Base-by-base conservation (phyloP, 2,329 filamentous ascomycete species). In the Diaporthe helianthi region DNA sequence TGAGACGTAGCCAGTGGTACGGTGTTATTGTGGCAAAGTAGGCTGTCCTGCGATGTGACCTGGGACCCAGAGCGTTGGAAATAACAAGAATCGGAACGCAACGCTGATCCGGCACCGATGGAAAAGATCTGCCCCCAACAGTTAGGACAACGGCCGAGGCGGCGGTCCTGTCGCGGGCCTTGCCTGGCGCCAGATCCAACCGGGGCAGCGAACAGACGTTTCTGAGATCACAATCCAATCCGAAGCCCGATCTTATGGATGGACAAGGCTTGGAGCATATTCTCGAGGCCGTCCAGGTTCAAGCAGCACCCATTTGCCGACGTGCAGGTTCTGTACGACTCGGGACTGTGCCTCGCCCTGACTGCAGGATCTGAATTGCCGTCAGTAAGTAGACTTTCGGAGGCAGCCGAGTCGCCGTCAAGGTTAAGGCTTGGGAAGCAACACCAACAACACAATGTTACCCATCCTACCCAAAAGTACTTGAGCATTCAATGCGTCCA, bases 101-200 rank as follows among this genome's bases (percentile, higher is more conserved):
- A 41, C 65, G 65, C 52, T 41, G 49, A 47, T 54, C 52, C 41
- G 65, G 65, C 58, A 58, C 38, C 19, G 41, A 67, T 60, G 38
- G 49, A n/a, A 60, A 60, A 46, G 24, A 38, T 61, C 55, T 61
- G 55, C 47, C 47, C 55, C 47, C 55, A 47, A 61, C 38, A 47
- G 38, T 38, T 33, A 41, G 24, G 38, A n/a, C 24, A 61, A 61
- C 55, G 55, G 55, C 26, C 55, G 55, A 46, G 41, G 55, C 6
- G 55, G 38, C 19, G 17, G 26, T 31, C 55, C 9, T 44, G 36
- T 46, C 36, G 55, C 31, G 4, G 38, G 55, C 38, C 26, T 33
- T 46, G 26, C 36, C 9, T 49, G 29, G 26, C 29, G 26, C 26
- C 41, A 33, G 24, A 31, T n/a, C 13, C 13, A 26, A 6, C 26